phyloP scores from a whole-genome alignment of 2,329 filamentous ascomycete species.

The Rachicladosporium sp. region DNA sequence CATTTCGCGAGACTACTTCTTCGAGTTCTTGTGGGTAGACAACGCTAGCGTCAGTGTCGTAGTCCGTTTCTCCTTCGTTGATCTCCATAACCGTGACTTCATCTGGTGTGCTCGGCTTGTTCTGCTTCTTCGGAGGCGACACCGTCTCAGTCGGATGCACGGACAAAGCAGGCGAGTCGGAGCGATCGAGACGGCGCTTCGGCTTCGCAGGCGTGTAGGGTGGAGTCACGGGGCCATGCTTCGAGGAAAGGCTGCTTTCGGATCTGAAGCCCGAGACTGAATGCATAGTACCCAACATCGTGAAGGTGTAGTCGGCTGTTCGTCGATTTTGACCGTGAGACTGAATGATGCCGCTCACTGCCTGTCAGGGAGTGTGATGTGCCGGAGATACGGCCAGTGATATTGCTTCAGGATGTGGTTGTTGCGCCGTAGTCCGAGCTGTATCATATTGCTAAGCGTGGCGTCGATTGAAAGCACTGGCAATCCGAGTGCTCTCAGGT shows the following conservation, averaged over 20 bases:
- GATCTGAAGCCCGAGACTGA: slow-evolving; percentile 14
- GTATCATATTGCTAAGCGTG: slow-evolving; percentile 17
- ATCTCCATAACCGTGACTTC: slow-evolving; percentile 33
- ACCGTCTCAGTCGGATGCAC: slow-evolving; percentile 26
- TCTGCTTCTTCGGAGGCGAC: slow-evolving; percentile 19
- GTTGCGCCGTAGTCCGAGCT: slow-evolving; percentile 13
- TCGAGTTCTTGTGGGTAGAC: slow-evolving; percentile 33
- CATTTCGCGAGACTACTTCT: slow-evolving; percentile 23
- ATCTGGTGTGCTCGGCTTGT: slow-evolving; percentile 13
- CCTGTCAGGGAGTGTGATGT: slow-evolving; percentile 9
- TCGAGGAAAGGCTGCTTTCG: slow-evolving; percentile 12
- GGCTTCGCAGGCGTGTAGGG: slow-evolving; percentile 15
- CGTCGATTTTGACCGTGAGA: neutral
- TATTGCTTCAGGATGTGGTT: slow-evolving; percentile 20
- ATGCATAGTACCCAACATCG: slow-evolving; percentile 12
- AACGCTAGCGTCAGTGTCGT: slow-evolving; percentile 31
- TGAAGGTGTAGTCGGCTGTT: slow-evolving; percentile 1
- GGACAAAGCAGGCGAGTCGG: slow-evolving; percentile 23
- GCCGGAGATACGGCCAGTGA: slow-evolving; percentile 15
- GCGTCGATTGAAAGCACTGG: too few relatives aligned
- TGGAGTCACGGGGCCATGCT: slow-evolving; percentile 15
- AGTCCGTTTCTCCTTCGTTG: slow-evolving; percentile 23
- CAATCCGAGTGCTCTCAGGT: too few relatives aligned
- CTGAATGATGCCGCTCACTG: slow-evolving; percentile 12
- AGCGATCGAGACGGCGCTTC: slow-evolving; percentile 14